These are phyloP conservation scores for Primulina huaijiensis DNA, from an alignment of 257 asterid species.

Conservation along the genomic window DNA sequence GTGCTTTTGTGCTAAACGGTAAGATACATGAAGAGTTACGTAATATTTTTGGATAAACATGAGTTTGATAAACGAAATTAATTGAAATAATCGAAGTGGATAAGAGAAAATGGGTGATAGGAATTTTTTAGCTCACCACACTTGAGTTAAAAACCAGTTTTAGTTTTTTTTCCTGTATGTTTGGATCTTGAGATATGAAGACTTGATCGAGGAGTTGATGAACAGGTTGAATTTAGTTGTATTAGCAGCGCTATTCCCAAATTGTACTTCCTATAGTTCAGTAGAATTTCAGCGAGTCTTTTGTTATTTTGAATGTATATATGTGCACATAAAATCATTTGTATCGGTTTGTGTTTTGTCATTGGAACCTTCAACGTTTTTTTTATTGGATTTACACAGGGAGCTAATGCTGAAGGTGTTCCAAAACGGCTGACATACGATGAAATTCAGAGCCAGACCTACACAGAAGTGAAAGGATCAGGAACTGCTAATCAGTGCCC, in stretches of 20 bases:
- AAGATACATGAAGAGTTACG: background rate
- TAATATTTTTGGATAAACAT: background rate
- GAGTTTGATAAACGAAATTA: no score
- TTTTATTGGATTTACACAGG: slow-evolving; percentile 36
- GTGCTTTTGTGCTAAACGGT: background rate
- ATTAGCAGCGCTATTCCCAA: background rate
- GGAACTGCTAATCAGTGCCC: slow-evolving; percentile 99
- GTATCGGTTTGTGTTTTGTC: background rate
- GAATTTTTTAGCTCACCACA: background rate
- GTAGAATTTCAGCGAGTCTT: background rate
- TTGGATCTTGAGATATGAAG: no score
- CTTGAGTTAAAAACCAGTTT: background rate
- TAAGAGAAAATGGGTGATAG: background rate
- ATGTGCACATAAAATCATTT: background rate
- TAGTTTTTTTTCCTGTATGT: background rate
- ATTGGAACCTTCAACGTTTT: background rate
- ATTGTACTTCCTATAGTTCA: background rate
- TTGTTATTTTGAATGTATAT: background rate
- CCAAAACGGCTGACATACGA: slow-evolving; percentile 83
- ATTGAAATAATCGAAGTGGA: background rate
- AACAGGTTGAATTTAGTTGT: no score
- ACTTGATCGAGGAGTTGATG: no score
- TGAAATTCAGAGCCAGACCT: slow-evolving; percentile 92
- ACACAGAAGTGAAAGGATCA: slow-evolving; percentile 87
- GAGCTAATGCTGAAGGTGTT: slow-evolving; percentile 83